Evolutionary conservation across 306 rosid genomes (phyloP).

Genomic region (Amphicarpaea edgeworthii): DNA sequence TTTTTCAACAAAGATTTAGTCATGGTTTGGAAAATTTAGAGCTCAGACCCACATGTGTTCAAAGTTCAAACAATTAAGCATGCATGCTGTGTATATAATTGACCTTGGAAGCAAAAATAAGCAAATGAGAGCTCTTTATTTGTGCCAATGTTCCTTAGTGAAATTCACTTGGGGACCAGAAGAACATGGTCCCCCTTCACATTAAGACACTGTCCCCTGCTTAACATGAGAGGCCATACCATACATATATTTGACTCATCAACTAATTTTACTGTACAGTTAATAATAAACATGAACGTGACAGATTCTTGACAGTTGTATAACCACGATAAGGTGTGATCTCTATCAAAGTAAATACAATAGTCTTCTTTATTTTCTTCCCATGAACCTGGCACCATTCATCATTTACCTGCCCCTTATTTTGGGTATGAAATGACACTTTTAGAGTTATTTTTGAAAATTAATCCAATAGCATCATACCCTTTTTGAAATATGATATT

Average conservation of each 20-base stretch:
- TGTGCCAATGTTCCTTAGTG: not conserved
- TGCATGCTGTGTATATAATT: not conserved
- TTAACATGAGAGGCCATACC: not conserved
- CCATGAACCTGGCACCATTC: not conserved
- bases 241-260: not conserved
- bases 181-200: slow-evolving; percentile 13
- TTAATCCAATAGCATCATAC: slow-evolving; percentile 4
- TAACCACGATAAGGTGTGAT: not conserved
- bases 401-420: not conserved
- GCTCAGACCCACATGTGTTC: not conserved
- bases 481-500: not conserved
- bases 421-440: not conserved
- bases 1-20: not conserved
- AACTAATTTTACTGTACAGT: not conserved
- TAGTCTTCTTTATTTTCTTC: slow-evolving; percentile 4
- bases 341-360: not conserved
- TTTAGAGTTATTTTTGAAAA: not conserved
- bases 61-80: not conserved
- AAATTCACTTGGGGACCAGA: slow-evolving; percentile 20
- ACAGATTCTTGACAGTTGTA: not conserved
- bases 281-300: not conserved
- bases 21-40: not conserved
- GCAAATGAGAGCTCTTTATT: not conserved
- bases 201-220: slow-evolving; percentile 14
- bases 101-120: not conserved